These are phyloP conservation scores for Marchantia polymorpha DNA, from an alignment of 225 moss, liverwort and hornwort species.

Conservation along the genomic window DNA sequence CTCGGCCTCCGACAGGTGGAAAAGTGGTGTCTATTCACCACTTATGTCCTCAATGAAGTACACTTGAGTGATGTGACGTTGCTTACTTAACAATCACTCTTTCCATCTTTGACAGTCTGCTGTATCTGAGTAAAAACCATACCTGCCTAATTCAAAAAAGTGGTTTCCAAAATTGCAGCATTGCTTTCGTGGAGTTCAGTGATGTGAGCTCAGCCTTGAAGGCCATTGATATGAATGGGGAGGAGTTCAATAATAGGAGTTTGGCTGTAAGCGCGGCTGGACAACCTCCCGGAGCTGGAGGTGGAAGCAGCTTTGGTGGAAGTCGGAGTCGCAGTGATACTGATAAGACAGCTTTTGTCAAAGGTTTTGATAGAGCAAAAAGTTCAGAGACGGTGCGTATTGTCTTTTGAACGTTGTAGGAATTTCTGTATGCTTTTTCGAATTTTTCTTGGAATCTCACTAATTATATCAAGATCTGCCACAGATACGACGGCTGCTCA, in stretches of 20 bases:
- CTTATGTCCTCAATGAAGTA: neutral
- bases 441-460: neutral
- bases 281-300: conserved; percentile 36
- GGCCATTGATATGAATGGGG: conserved; percentile 56
- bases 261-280: conserved; percentile 63
- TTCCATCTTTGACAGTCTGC: neutral
- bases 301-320: conserved; percentile 3
- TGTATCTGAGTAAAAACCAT: neutral
- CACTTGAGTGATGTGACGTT: neutral
- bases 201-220: conserved; percentile 53
- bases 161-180: conserved; percentile 41
- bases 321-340: conserved; percentile 19
- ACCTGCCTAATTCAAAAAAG: conserved; percentile 36
- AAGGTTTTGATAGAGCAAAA: conserved; percentile 29
- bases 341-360: conserved; percentile 36
- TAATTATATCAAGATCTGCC: neutral
- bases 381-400: conserved; percentile 24
- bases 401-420: neutral
- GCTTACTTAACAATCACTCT: neutral
- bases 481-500: conserved; percentile 28
- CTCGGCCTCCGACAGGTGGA: no score
- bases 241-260: conserved; percentile 53
- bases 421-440: neutral
- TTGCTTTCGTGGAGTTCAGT: conserved; percentile 54
- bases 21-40: no score